phyloP scores from a whole-genome alignment of 352 stramenopile genomes.

The Pythium sp. region DNA sequence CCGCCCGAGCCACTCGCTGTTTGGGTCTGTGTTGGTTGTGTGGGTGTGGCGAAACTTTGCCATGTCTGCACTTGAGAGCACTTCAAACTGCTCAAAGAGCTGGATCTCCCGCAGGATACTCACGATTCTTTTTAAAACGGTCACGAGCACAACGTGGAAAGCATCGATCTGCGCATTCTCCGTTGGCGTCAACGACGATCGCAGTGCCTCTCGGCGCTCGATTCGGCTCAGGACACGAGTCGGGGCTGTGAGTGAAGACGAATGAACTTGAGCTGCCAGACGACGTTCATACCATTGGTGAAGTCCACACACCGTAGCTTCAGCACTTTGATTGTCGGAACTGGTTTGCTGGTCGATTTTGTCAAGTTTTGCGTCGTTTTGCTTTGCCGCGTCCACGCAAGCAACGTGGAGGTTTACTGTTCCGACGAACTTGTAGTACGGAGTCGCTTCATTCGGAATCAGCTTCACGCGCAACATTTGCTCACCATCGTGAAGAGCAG shows the following conservation, averaged over 20 bases:
- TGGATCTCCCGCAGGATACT: slow-evolving; percentile 50
- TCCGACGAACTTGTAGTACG: slow-evolving; percentile 60
- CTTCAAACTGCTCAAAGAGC: slow-evolving; percentile 63
- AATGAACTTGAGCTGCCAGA: slow-evolving; percentile 11
- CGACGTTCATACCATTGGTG: slow-evolving; percentile 36
- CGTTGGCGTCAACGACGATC: slow-evolving; percentile 43
- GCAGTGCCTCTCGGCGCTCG: slow-evolving; percentile 41
- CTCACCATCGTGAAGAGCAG: slow-evolving; percentile 29
- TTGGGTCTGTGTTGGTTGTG: slow-evolving; percentile 39
- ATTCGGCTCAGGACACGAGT: slow-evolving; percentile 36
- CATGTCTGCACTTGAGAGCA: slow-evolving; percentile 42
- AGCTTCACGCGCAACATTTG: slow-evolving; percentile 42
- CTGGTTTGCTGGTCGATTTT: not conserved
- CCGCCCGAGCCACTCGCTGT: slow-evolving; percentile 51
- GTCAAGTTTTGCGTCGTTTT: not conserved
- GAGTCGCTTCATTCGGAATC: slow-evolving; percentile 29
- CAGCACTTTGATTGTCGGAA: not conserved
- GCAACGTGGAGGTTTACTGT: slow-evolving; percentile 37
- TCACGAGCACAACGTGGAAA: slow-evolving; percentile 45
- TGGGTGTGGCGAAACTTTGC: slow-evolving; percentile 50
- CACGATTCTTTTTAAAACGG: slow-evolving; percentile 56
- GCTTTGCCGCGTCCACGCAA: slow-evolving; percentile 16
- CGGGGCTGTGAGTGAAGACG: slow-evolving; percentile 9
- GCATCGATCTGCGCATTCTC: slow-evolving; percentile 65
- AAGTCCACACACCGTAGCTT: slow-evolving; percentile 21